These are phyloP conservation scores for Amylocystis lapponica DNA, from an alignment of 768 basidiomycete species.

Conservation along the genomic window DNA sequence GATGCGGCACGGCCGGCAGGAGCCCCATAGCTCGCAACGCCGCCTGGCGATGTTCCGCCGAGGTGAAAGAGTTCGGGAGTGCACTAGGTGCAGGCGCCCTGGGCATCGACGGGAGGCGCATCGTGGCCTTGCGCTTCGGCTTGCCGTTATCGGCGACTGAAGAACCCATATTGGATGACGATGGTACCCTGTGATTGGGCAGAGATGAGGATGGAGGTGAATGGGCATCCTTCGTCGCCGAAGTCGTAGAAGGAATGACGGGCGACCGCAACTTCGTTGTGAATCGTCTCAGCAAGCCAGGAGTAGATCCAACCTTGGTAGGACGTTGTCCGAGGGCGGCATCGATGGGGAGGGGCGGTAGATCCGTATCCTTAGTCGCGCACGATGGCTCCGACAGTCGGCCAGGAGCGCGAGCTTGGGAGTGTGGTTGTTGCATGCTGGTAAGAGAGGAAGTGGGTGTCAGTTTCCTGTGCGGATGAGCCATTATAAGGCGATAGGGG, in stretches of 20 bases:
- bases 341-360: neutral
- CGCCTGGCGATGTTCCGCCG: slow-evolving; percentile 13
- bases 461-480: neutral
- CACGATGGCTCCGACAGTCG: neutral
- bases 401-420: neutral
- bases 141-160: neutral
- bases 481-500: neutral
- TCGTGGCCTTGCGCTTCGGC: slow-evolving; percentile 4
- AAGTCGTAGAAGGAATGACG: neutral
- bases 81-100: slow-evolving; percentile 9
- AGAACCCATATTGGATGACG: neutral
- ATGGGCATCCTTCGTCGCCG: neutral
- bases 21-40: slow-evolving; percentile 15
- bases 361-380: neutral
- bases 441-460: neutral
- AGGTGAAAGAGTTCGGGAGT: slow-evolving; percentile 12
- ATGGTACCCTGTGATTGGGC: neutral
- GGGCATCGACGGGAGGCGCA: slow-evolving; percentile 9
- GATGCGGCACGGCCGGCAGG: neutral
- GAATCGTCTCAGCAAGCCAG: slow-evolving; percentile 9
- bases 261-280: slow-evolving; percentile 9
- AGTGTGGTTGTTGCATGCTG: neutral
- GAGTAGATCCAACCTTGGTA: neutral
- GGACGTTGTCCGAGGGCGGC: neutral
- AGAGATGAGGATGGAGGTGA: neutral